Conservation (phyloP, 495 filamentous ascomycete species). For the Pseudomonodictys pantanalensis region DNA sequence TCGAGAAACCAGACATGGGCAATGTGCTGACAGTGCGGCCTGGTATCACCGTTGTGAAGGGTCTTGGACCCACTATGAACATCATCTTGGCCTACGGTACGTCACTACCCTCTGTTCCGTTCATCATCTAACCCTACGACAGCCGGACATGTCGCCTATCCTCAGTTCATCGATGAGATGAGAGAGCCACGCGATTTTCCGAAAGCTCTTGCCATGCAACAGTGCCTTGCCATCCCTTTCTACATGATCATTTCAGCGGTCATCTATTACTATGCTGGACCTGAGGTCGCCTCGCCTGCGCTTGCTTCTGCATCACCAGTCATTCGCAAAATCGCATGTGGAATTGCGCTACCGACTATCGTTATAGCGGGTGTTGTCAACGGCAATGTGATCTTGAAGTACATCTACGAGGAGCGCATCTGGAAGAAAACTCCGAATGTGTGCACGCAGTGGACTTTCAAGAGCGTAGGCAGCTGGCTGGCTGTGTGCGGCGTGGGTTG, state of each 20-base stretch:
- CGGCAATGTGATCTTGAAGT: slow-evolving; percentile 45
- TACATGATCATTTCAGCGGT: slow-evolving; percentile 66
- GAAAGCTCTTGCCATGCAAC: slow-evolving; percentile 59
- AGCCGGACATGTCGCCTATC: slow-evolving; percentile 70
- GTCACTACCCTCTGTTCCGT: neutral
- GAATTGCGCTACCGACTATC: slow-evolving; percentile 73
- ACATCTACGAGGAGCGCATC: slow-evolving; percentile 34
- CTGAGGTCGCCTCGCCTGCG: slow-evolving; percentile 64
- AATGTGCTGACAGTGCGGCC: slow-evolving; percentile 25
- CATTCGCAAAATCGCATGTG: slow-evolving; percentile 71
- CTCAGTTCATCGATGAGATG: slow-evolving; percentile 77
- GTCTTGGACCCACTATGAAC: slow-evolving; percentile 64
- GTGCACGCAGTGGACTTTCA: slow-evolving; percentile 27
- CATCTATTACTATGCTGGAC: slow-evolving; percentile 73
- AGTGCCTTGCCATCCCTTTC: slow-evolving; percentile 61
- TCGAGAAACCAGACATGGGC: slow-evolving; percentile 32
- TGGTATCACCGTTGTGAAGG: slow-evolving; percentile 22
- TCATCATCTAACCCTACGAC: slow-evolving; percentile 1
- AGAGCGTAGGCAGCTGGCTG: slow-evolving; percentile 33
- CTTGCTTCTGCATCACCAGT: slow-evolving; percentile 60
- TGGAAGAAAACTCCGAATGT: slow-evolving; percentile 24
- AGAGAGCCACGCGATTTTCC: slow-evolving; percentile 56
- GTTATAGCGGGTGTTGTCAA: slow-evolving; percentile 71
- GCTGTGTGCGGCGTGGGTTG: slow-evolving; percentile 31
- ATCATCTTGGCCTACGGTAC: slow-evolving; percentile 69